A percentile compares a stretch with the other conserved stretches of the same genome.
phyloP scores from a whole-genome alignment of 495 filamentous ascomycete species.

The Penicillium ochrochloron region DNA sequence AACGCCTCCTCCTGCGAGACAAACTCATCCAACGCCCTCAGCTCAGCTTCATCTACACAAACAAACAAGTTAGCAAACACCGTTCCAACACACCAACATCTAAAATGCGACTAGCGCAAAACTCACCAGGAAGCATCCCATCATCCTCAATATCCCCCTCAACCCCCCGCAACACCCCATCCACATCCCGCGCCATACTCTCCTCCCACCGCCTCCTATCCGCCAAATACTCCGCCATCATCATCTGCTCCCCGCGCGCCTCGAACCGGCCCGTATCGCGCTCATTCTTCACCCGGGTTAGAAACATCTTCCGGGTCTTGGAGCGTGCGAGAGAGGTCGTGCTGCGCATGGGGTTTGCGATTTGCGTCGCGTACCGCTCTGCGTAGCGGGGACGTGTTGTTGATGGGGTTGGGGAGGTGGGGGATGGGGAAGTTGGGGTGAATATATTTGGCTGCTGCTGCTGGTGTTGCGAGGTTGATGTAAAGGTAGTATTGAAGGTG shows the following conservation, averaged over 20 bases:
- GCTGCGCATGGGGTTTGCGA: conserved; percentile 35
- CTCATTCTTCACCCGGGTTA: conserved; percentile 75
- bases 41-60: conserved; percentile 38
- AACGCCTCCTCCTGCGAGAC: conserved; percentile 39
- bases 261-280: conserved; percentile 70
- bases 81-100: neutral
- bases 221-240: conserved; percentile 48
- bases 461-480: neutral
- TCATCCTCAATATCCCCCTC: conserved; percentile 48
- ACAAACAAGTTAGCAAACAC: conserved; percentile 9
- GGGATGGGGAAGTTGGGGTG: conserved; percentile 23
- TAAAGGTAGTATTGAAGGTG: neutral
- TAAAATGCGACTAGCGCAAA: neutral
- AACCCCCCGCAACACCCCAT: conserved; percentile 26
- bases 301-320: conserved; percentile 61
- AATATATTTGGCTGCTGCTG: conserved; percentile 4
- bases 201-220: conserved; percentile 58
- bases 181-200: conserved; percentile 43
- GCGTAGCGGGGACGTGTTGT: conserved; percentile 32
- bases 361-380: conserved; percentile 35
- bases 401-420: conserved; percentile 9
- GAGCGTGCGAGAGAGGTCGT: conserved; percentile 33
- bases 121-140: conserved; percentile 35
- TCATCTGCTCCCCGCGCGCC: conserved; percentile 78
- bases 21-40: conserved; percentile 41